Base-by-base conservation (phyloP, 805 yeast species). In the Candida glaebosa region DNA sequence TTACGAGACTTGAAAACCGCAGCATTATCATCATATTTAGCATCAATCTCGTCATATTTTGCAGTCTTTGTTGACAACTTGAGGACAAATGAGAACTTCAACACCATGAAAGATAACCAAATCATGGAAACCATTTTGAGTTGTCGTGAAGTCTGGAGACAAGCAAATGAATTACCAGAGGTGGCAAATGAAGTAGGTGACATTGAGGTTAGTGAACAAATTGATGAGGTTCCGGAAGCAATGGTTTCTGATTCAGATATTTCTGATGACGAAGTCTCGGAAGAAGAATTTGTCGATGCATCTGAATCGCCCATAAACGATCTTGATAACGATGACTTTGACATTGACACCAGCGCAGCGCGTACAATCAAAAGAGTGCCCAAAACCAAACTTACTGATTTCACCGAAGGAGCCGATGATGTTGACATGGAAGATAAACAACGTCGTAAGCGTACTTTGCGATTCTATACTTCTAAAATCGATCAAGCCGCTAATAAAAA, bases 391-490 rank as follows among this genome's bases (percentile, higher is more conserved):
- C 18, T 34, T 4, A 41, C 39, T 3, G 93, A 84, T 59, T 82
- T 68, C 55, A 72, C 79, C n/a, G 96, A 88, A 55, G 45, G 52
- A 2, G 75, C 86, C 34, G 95, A 86, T 38, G 93, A 81, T 19
- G 81, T 88, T 37, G 98, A 93, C 63, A 74, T 76, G 34, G 95
- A 87, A 56, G 98, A 89, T 44, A 91, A 90, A 68, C 78, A 76
- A 44, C 77, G 81, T 16, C 81, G 95, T 53, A 85, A 83, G 70
- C 79, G 79, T 57, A 76, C 95, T 2, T 77, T 93, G 54, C 82
- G 98, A 46, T 93, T 93, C 80, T 93, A 93, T 74, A 93, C 99
- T 1, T 87, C 98, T 44, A 90, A 91, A 65, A 90, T 93, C 62
- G 96, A 89, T 61, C 95, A 90, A 66, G 83, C 82, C 39, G 81